Percentiles rank a stretch among this genome's conserved stretches.
Conservation (phyloP, 257 asterid genomes). For the Leonotis leonurus region DNA sequence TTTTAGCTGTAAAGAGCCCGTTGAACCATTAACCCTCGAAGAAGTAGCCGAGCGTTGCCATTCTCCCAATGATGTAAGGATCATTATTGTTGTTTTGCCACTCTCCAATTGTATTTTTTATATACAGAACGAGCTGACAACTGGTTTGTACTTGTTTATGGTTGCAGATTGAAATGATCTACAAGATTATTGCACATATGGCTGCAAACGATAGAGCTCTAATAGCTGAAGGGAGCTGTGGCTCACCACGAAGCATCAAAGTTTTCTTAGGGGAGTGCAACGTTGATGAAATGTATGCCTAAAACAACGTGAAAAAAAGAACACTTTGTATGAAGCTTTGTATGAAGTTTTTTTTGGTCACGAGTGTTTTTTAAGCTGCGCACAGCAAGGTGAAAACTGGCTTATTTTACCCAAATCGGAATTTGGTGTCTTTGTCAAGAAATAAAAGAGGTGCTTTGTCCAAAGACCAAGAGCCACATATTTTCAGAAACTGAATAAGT, state of each 20-base stretch:
- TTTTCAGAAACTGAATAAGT: too few species aligned
- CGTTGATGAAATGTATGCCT: conserved; percentile 68
- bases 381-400: background rate
- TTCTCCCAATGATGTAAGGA: conserved; percentile 60
- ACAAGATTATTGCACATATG: conserved; percentile 89
- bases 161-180: conserved; percentile 94
- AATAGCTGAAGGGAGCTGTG: conserved; percentile 93
- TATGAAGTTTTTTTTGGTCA: background rate
- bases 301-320: conserved; percentile 5
- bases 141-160: background rate
- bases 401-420: background rate
- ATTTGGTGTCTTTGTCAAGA: background rate
- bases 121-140: conserved; percentile 3
- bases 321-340: too few species aligned
- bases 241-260: conserved; percentile 86
- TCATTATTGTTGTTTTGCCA: background rate
- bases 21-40: conserved; percentile 86
- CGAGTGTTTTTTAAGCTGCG: background rate
- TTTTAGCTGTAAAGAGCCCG: conserved; percentile 85
- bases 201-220: conserved; percentile 99
- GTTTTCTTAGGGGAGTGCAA: conserved; percentile 93
- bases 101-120: background rate
- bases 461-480: too few species aligned
- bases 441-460: too few species aligned
- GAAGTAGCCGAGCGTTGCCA: conserved; percentile 85